Conservation (phyloP, 139 green algal genomes). For the Tetraselmis striata region DNA sequence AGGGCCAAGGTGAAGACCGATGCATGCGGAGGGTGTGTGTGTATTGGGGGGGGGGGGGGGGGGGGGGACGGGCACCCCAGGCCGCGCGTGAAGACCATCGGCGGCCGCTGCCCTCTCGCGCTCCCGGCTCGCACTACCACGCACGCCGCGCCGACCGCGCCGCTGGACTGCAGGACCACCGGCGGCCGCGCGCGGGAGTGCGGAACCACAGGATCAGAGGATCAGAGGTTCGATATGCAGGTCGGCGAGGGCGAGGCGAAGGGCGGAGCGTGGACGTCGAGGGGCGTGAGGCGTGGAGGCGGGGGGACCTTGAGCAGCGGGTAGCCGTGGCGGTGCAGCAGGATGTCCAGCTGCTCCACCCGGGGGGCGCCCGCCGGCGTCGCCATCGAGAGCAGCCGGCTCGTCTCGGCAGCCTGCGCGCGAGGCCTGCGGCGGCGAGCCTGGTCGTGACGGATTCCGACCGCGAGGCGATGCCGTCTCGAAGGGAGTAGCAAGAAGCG, state of each 20-base stretch:
- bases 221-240: not conserved
- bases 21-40: too few species aligned
- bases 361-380: too few species aligned
- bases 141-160: not conserved
- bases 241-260: not conserved
- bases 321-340: not conserved
- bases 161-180: not conserved
- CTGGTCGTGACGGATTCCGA: too few species aligned
- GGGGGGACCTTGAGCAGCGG: not conserved
- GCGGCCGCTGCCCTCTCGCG: not conserved
- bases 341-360: not conserved
- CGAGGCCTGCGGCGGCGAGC: too few species aligned
- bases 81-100: not conserved
- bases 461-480: too few species aligned
- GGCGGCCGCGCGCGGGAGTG: not conserved
- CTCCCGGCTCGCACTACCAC: not conserved
- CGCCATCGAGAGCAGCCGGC: too few species aligned
- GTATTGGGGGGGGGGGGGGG: too few species aligned
- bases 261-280: not conserved
- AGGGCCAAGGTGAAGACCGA: too few species aligned
- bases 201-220: not conserved
- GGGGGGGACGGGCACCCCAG: not conserved
- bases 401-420: too few species aligned
- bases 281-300: not conserved
- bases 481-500: too few species aligned